Base-by-base conservation (phyloP, 2,329 filamentous ascomycete genomes). In the Elsinoe australis region DNA sequence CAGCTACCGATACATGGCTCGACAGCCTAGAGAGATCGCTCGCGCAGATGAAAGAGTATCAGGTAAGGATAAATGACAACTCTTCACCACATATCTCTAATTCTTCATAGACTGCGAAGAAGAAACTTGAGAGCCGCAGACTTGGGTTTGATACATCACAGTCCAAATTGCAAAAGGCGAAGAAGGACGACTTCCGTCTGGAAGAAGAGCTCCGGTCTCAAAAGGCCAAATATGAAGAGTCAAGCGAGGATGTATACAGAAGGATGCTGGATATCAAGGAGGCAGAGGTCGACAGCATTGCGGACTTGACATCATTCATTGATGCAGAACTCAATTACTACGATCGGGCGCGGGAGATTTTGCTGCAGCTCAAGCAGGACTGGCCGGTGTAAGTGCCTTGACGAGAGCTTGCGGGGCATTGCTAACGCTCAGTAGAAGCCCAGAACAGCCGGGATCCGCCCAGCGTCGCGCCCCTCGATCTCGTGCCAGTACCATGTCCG, bases 201-300 rank as follows among this genome's bases (percentile, higher is more conserved):
- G 92, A 96, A 65, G 90, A 96, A 63, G 90, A 96, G 66, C 77
- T 95, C 47, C 84, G 90, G 49, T 78, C 81, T 21, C 87, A 92
- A 64, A 94, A 94, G 65, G 85, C 87, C 58, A 96, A 96, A 68
- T 96, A 95, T 61, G 92, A 96, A 62, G 92, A 96, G 70, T 83
- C 87, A 12, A 92, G 79, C 61, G 90, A 96, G 61, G 90, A 96
- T 59, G 89, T 96, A 48, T 77, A 83, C 58, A 80, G 90, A 51
- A 79, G 90, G 49, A 96, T 96, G 92, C 80, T 94, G 67, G 90
- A 96, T 61, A 94, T 96, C 69, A 90, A 92, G 69, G 89, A 95
- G 59, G 79, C 87, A 17, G 90, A 96, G 66, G 75, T 73, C 34
- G 90, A 96, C 54, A 87, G 82, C 59, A 78, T 95, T 33, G 74